phyloP scores from a whole-genome alignment of 495 filamentous ascomycete species.

The Chlorociboria aeruginascens region DNA sequence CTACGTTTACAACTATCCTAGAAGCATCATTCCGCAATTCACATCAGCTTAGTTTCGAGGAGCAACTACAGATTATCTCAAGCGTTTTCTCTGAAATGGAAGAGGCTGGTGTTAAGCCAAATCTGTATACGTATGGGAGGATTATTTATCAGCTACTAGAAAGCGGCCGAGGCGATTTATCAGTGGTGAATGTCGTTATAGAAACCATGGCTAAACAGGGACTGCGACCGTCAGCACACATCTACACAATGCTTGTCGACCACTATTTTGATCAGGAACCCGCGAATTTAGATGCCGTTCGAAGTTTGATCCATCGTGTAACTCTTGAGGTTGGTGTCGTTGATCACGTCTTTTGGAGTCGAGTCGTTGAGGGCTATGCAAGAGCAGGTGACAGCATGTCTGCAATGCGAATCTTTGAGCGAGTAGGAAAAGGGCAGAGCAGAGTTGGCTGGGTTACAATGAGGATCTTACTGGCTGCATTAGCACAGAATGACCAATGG shows the following conservation, averaged over 20 bases:
- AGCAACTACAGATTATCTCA: slow-evolving; percentile 26
- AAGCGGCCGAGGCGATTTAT: slow-evolving; percentile 25
- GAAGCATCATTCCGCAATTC: slow-evolving; percentile 19
- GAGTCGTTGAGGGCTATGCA: slow-evolving; percentile 52
- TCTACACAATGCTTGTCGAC: slow-evolving; percentile 62
- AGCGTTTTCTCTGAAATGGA: slow-evolving; percentile 41
- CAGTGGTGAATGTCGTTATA: slow-evolving; percentile 46
- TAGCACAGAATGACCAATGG: slow-evolving; percentile 32
- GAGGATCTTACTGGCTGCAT: slow-evolving; percentile 29
- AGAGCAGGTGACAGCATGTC: slow-evolving; percentile 30
- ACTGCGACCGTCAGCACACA: slow-evolving; percentile 40
- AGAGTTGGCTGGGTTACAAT: slow-evolving; percentile 33
- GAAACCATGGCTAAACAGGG: slow-evolving; percentile 41
- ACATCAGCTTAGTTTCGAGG: slow-evolving; percentile 13
- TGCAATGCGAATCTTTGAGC: slow-evolving; percentile 38
- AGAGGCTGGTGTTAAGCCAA: slow-evolving; percentile 36
- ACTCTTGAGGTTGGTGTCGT: slow-evolving; percentile 22
- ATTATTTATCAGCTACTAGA: slow-evolving; percentile 50
- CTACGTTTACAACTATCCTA: slow-evolving; percentile 44
- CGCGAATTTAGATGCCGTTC: slow-evolving; percentile 45
- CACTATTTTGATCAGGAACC: slow-evolving; percentile 47
- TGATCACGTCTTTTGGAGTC: slow-evolving; percentile 55
- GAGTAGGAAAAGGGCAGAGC: slow-evolving; percentile 28
- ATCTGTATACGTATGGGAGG: slow-evolving; percentile 45
- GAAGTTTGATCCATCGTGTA: slow-evolving; percentile 36